These are phyloP conservation scores for Diaporthe sp. DNA, from an alignment of 2,329 filamentous ascomycete species.

Conservation along the genomic window DNA sequence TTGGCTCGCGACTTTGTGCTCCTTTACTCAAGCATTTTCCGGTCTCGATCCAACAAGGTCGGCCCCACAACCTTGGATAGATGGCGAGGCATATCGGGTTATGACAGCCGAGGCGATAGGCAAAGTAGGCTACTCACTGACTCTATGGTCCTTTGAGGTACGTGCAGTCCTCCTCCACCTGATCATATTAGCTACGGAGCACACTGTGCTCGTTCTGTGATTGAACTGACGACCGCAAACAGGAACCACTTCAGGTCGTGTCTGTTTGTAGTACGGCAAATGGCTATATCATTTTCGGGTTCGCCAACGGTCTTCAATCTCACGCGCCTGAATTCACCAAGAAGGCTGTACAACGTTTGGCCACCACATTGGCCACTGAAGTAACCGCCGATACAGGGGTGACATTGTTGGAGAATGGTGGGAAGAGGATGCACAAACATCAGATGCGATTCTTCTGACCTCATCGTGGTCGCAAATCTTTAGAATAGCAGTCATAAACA, in stretches of 20 bases:
- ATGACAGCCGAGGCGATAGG: not conserved
- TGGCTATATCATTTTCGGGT: conserved; percentile 7
- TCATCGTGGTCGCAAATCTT: no score
- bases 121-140: not conserved
- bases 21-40: not conserved
- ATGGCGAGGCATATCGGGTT: conserved; percentile 2
- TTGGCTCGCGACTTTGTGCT: not conserved
- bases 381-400: not conserved
- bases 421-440: not conserved
- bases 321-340: not conserved
- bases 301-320: conserved; percentile 1
- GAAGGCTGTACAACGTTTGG: not conserved
- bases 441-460: not conserved
- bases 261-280: not conserved
- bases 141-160: conserved; percentile 2
- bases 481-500: not conserved
- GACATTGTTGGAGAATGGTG: not conserved
- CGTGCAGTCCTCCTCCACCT: not conserved
- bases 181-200: not conserved
- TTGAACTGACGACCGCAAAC: not conserved
- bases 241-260: conserved; percentile 14
- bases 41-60: not conserved
- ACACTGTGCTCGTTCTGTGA: not conserved
- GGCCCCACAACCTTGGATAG: not conserved
- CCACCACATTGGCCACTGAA: not conserved